A percentile compares a stretch with the other conserved stretches of the same genome.
Evolutionary conservation across 1,284 basidiomycete species (phyloP).

Genomic region (Sporisorium exsertum): DNA sequence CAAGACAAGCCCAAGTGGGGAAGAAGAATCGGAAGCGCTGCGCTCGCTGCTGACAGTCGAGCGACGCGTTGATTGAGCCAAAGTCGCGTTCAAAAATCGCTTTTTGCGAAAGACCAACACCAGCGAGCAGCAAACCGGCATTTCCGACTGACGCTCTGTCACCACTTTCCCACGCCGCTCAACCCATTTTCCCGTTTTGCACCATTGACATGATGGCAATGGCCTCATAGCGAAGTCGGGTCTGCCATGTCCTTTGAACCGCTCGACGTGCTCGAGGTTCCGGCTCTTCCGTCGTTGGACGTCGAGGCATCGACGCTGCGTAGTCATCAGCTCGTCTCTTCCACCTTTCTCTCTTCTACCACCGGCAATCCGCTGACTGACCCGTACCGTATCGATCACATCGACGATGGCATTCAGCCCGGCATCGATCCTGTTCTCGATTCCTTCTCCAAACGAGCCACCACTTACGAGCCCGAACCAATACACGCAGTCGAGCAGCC

Average conservation of each 20-base stretch:
- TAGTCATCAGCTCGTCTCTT: conserved; percentile 32
- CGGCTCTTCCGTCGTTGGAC: conserved; percentile 21
- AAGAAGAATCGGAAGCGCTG: conserved; percentile 3
- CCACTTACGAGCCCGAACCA: neutral
- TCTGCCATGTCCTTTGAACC: conserved; percentile 32
- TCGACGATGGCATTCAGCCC: neutral
- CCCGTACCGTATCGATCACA: conserved; percentile 1
- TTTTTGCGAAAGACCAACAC: conserved; percentile 35
- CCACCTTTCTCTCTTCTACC: conserved; percentile 23
- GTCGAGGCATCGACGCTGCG: conserved; percentile 9
- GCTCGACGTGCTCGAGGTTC: conserved; percentile 27
- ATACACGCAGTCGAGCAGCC: neutral
- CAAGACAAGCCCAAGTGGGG: neutral
- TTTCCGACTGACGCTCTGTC: conserved; percentile 16
- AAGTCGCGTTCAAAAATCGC: conserved; percentile 24
- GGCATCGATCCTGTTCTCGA: conserved; percentile 30
- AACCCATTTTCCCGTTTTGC: too few species aligned
- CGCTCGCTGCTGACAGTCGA: neutral
- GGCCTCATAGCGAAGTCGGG: neutral
- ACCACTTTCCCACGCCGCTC: conserved; percentile 5
- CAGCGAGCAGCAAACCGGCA: conserved; percentile 12
- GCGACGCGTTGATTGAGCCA: conserved; percentile 36
- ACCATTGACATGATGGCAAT: neutral
- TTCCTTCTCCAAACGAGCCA: conserved; percentile 17
- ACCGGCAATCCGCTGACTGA: neutral